phyloP scores from a whole-genome alignment of 2,329 filamentous ascomycete species.

The Cercospora janseana region DNA sequence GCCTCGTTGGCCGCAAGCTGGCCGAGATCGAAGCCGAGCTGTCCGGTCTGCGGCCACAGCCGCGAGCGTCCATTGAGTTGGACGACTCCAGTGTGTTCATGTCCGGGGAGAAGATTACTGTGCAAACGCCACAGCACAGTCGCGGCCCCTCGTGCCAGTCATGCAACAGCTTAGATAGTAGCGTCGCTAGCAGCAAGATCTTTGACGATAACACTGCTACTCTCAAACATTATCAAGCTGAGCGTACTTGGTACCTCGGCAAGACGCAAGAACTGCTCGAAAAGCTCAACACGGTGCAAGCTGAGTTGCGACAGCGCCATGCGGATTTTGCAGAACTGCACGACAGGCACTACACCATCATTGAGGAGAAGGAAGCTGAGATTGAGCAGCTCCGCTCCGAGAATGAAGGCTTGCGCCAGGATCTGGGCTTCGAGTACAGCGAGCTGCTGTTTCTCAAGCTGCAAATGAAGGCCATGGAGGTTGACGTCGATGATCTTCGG shows the following conservation, averaged over 20 bases:
- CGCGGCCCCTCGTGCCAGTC: conserved; percentile 17
- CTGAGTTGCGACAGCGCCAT: conserved; percentile 36
- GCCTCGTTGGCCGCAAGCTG: conserved; percentile 33
- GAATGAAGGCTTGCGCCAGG: conserved; percentile 40
- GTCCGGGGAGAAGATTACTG: conserved; percentile 19
- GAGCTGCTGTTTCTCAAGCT: conserved; percentile 43
- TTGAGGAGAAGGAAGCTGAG: conserved; percentile 36
- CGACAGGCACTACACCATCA: conserved; percentile 31
- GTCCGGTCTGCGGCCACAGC: conserved; percentile 31
- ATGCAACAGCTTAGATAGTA: conserved; percentile 8
- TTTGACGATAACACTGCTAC: conserved; percentile 17
- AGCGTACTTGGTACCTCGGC: conserved; percentile 30
- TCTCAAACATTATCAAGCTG: conserved; percentile 27
- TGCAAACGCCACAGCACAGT: conserved; percentile 18
- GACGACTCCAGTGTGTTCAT: conserved; percentile 38
- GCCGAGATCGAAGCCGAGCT: conserved; percentile 37
- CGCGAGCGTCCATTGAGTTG: conserved; percentile 24
- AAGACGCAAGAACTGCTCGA: conserved; percentile 35
- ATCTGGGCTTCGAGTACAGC: conserved; percentile 41
- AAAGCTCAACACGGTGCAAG: conserved; percentile 32
- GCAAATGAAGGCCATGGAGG: conserved; percentile 41
- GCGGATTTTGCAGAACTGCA: conserved; percentile 37
- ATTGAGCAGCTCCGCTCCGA: conserved; percentile 37
- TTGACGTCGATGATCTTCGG: conserved; percentile 32
- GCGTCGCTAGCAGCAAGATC: conserved; percentile 15